Base-by-base conservation (phyloP, 2,329 filamentous ascomycete genomes). In the Calonectria crousiana region DNA sequence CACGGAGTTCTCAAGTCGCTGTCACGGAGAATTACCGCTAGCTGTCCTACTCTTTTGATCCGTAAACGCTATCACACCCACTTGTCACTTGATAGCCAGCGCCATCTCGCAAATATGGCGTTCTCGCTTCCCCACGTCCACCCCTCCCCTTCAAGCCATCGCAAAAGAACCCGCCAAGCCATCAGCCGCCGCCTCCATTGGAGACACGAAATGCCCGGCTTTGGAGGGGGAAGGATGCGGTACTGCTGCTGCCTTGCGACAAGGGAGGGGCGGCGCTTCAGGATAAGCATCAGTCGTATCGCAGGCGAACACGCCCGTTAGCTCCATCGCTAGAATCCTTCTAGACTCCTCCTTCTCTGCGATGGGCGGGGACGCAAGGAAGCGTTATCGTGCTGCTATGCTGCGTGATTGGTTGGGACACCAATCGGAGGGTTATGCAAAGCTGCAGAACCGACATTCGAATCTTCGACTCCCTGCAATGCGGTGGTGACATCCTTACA, bases 271-370 rank as follows among this genome's bases (percentile, higher is more conserved):
- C 36, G 56, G 34, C 51, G 23, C 36, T 18, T 38, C 34, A 28
- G 56, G 56, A 62, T 62, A 62, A 62, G 34, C 56, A 41, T 62
- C 56, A 41, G 56, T 62, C 56, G 56, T 62, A 62, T 62, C 56
- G 56, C 56, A 36, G 32, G 30, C 18, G 64, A 36, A 62, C 30
- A 38, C 11, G 34, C 32, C 30, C 28, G 64, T 41, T 68, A 38
- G 65, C 52, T 14, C 38, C 36, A 26, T 20, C 69, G 72, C 79
- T 81, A 81, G 79, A 80, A 80, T 73, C 64, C 74, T 80, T 80
- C 79, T 77, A 81, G 79, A 78, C 71, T 62, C 67, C 73, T 69
- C 60, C 58, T 52, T 69, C 68, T 62, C 67, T 53, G 69, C 69
- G 69, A 28, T 34, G 67, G 32, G 53, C 53, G 49, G 20, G 23